These are phyloP conservation scores for Trichoderma endophyticum DNA, from an alignment of 2,329 filamentous ascomycete genomes.

Conservation along the genomic window DNA sequence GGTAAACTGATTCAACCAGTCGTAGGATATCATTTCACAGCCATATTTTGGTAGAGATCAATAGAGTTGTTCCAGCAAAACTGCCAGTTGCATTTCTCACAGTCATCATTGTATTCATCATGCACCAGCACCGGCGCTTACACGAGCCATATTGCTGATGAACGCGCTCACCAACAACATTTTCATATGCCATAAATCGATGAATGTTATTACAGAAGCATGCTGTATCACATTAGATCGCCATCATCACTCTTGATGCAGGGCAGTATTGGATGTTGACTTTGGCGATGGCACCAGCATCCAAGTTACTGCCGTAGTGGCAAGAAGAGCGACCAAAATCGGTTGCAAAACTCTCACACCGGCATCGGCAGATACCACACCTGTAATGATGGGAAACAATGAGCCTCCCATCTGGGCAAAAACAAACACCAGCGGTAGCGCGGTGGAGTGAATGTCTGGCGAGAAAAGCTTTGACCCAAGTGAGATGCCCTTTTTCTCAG, in stretches of 20 bases:
- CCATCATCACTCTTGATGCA: constrained; percentile 34
- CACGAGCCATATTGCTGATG: not conserved
- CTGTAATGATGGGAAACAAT: constrained; percentile 54
- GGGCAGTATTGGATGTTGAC: constrained; percentile 26
- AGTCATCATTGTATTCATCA: not conserved
- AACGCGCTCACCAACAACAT: not conserved
- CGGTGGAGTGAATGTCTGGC: constrained; percentile 33
- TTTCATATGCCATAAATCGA: not conserved
- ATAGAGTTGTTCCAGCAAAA: not conserved
- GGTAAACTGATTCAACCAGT: not conserved
- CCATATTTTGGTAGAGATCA: not conserved
- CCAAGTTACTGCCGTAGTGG: constrained; percentile 47
- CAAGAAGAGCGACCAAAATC: constrained; percentile 47
- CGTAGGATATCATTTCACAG: not conserved
- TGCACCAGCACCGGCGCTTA: not conserved
- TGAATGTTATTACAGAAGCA: not conserved
- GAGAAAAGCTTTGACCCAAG: constrained; percentile 52
- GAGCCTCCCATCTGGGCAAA: constrained; percentile 54
- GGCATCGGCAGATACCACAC: constrained; percentile 43
- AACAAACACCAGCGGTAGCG: constrained; percentile 51
- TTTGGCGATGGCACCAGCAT: constrained; percentile 41
- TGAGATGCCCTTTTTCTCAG: constrained; percentile 47
- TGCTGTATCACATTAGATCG: not conserved
- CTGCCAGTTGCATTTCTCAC: not conserved
- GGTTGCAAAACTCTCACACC: constrained; percentile 52